These are phyloP conservation scores for Trifolium pratense DNA, from an alignment of 306 rosid species.

Conservation along the genomic window DNA sequence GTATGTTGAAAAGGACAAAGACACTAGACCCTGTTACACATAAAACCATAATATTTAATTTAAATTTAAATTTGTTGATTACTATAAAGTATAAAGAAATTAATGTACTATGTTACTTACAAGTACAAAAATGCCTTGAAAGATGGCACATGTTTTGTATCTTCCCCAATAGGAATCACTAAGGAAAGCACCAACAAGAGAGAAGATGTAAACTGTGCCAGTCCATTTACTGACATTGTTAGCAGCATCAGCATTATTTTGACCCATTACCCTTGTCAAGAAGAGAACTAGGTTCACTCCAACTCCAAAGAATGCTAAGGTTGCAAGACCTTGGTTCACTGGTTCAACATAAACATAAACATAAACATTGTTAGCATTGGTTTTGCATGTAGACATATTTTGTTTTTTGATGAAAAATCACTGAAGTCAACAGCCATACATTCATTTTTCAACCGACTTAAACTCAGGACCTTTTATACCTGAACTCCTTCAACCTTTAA, in stretches of 20 bases:
- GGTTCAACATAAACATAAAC: slow-evolving; percentile 21
- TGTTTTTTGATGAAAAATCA: too few species aligned
- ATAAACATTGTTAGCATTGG: slow-evolving; percentile 23
- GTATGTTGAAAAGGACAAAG: slow-evolving; percentile 71
- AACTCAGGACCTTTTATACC: too few species aligned
- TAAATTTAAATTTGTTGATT: neutral
- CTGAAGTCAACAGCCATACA: too few species aligned
- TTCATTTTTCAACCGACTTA: too few species aligned
- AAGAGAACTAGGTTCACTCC: slow-evolving; percentile 66
- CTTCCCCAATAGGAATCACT: slow-evolving; percentile 73
- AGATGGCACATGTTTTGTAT: slow-evolving; percentile 58
- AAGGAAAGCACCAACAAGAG: slow-evolving; percentile 62
- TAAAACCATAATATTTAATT: slow-evolving; percentile 6
- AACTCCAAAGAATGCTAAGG: slow-evolving; percentile 62
- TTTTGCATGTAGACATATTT: too few species aligned
- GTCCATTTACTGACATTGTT: slow-evolving; percentile 63
- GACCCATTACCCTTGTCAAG: slow-evolving; percentile 57
- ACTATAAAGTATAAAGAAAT: neutral
- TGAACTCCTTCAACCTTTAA: too few species aligned
- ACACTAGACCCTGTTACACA: slow-evolving; percentile 67
- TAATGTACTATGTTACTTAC: slow-evolving; percentile 50
- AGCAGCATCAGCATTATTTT: slow-evolving; percentile 63
- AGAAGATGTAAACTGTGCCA: slow-evolving; percentile 61
- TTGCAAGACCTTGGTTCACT: slow-evolving; percentile 67
- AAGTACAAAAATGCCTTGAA: slow-evolving; percentile 68